Conservation (phyloP, 805 yeast species). For the fission yeast (Schizosaccharomyces pombe) region DNA sequence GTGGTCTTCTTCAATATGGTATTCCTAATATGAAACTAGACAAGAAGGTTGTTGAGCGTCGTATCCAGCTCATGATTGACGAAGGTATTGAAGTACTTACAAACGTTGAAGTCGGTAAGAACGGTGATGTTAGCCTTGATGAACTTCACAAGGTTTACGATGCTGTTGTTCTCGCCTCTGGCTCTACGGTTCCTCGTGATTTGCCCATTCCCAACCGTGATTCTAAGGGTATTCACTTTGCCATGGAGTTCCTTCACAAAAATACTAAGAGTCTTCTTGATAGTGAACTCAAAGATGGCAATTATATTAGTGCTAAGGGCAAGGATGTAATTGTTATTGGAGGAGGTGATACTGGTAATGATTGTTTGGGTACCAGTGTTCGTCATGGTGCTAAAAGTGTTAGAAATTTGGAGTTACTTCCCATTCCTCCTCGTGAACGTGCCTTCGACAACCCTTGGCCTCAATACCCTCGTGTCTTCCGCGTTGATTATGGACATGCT, state of each 20-base stretch:
- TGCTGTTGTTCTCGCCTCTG: conserved; percentile 79
- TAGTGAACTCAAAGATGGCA: conserved; percentile 43
- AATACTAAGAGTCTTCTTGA: conserved; percentile 79
- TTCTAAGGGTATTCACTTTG: conserved; percentile 69
- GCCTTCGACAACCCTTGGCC: conserved; percentile 98
- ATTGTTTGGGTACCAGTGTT: conserved; percentile 90
- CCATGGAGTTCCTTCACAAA: conserved; percentile 71
- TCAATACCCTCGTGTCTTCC: conserved; percentile 95
- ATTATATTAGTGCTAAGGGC: conserved; percentile 29
- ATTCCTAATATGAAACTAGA: conserved; percentile 97
- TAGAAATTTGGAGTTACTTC: conserved; percentile 77
- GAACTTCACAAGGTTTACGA: conserved; percentile 42
- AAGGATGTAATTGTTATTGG: conserved; percentile 91
- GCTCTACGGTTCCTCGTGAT: conserved; percentile 91
- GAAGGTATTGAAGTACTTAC: conserved; percentile 71
- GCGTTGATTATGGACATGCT: conserved; percentile 92
- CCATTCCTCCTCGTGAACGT: conserved; percentile 68
- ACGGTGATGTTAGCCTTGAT: conserved; percentile 36
- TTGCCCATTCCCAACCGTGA: conserved; percentile 85
- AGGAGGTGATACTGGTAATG: conserved; percentile 99
- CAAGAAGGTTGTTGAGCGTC: conserved; percentile 74
- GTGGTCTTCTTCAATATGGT: conserved; percentile 96
- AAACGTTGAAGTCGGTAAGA: conserved; percentile 59
- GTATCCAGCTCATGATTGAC: conserved; percentile 70
- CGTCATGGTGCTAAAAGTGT: conserved; percentile 94